phyloP scores from a whole-genome alignment of 2,329 filamentous ascomycete genomes.

The Diplodia intermedia region DNA sequence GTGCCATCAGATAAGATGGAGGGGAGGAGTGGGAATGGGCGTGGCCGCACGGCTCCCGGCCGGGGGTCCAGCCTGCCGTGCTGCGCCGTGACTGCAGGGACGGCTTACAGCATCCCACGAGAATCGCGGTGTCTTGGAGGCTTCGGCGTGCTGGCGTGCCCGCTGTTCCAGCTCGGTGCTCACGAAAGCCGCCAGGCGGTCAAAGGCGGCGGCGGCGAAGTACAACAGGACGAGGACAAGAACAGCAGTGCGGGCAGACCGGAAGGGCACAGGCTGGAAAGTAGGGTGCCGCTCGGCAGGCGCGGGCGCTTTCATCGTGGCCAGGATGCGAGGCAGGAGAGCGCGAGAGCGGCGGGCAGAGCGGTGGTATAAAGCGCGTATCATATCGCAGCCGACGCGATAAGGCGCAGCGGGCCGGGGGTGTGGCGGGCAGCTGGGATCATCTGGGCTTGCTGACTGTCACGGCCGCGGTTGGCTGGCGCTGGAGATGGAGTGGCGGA shows the following conservation, averaged over 20 bases:
- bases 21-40: too few relatives aligned
- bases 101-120: conserved; percentile 31
- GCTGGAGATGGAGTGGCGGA: neutral
- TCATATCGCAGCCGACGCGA: conserved; percentile 19
- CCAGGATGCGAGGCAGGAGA: conserved; percentile 10
- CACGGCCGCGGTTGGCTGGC: conserved; percentile 14
- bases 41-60: too few relatives aligned
- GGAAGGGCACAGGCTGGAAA: neutral
- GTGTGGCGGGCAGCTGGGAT: neutral
- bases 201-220: conserved; percentile 10
- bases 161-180: conserved; percentile 17
- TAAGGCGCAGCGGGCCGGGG: neutral
- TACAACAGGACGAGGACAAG: conserved; percentile 3
- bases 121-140: conserved; percentile 14
- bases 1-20: conserved; percentile 23
- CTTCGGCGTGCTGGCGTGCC: conserved; percentile 10
- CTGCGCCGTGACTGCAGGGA: neutral
- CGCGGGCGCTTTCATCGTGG: conserved; percentile 26
- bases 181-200: conserved; percentile 9
- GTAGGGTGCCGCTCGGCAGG: conserved; percentile 5
- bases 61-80: too few relatives aligned
- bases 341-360: conserved; percentile 17
- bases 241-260: conserved; percentile 4
- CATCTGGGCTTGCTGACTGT: conserved; percentile 20
- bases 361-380: conserved; percentile 15